These are phyloP conservation scores for Senna tora DNA, from an alignment of 306 rosid species.

Conservation along the genomic window DNA sequence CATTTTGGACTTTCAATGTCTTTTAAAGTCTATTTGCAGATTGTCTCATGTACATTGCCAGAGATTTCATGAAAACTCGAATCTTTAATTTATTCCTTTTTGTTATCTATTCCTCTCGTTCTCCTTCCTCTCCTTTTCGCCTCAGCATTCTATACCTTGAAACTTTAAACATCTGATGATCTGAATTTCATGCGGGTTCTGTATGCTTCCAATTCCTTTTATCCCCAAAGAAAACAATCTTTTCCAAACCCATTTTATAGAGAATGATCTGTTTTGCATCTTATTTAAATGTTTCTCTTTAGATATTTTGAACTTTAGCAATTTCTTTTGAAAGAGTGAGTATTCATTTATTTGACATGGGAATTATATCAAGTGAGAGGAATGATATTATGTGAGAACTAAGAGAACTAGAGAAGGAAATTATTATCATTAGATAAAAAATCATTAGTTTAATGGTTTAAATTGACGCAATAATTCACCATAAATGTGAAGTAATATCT, in stretches of 20 bases:
- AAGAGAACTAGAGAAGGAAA: too few species aligned
- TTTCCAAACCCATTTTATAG: neutral
- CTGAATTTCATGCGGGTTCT: neutral
- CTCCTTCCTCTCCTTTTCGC: neutral
- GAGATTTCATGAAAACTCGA: neutral
- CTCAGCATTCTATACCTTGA: neutral
- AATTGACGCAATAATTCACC: too few species aligned
- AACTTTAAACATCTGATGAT: neutral
- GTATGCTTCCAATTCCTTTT: neutral
- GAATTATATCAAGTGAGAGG: too few species aligned
- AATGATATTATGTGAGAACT: too few species aligned
- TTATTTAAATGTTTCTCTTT: neutral
- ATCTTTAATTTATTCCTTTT: neutral
- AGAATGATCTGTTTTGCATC: neutral
- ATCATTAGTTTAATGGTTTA: too few species aligned
- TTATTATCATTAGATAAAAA: too few species aligned
- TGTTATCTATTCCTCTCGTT: neutral
- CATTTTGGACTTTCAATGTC: neutral
- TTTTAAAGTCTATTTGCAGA: neutral
- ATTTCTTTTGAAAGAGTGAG: neutral
- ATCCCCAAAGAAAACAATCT: too few species aligned
- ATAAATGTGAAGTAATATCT: too few species aligned
- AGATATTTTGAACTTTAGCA: neutral
- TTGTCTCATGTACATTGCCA: neutral
- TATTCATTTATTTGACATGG: neutral